Conservation (phyloP, 441 rosid species). For the Daphne laureola region DNA sequence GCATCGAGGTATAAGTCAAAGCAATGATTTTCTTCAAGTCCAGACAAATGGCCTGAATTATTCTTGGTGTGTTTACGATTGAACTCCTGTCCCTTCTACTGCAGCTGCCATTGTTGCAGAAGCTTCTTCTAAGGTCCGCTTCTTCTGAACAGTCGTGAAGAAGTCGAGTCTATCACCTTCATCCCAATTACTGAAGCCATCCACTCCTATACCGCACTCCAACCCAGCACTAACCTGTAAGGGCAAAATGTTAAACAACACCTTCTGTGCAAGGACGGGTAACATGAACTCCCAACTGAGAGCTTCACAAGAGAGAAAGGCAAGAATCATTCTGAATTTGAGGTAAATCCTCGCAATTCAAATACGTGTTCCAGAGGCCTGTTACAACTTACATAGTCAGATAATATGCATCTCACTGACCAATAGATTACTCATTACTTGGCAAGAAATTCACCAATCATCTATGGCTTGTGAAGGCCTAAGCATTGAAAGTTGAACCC, state of each 20-base stretch:
- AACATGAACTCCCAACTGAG: no score
- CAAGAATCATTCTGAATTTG: not conserved
- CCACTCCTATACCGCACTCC: conserved; percentile 80
- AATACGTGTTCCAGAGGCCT: not conserved
- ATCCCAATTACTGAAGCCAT: conserved; percentile 61
- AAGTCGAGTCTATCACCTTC: conserved; percentile 80
- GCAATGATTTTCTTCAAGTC: not conserved
- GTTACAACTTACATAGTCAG: no score
- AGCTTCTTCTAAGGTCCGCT: conserved; percentile 91
- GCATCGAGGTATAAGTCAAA: not conserved
- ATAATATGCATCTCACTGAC: no score
- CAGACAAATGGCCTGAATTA: not conserved
- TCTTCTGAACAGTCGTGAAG: conserved; percentile 63
- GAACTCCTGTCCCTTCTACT: conserved; percentile 50
- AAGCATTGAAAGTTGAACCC: no score
- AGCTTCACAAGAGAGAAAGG: conserved; percentile 7
- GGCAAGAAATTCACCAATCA: no score
- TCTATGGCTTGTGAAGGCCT: no score
- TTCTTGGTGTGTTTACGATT: conserved; percentile 18
- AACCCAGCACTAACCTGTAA: conserved; percentile 75
- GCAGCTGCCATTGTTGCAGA: conserved; percentile 93
- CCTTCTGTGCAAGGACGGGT: not conserved
- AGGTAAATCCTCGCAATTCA: not conserved
- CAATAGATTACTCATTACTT: no score
- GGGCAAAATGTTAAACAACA: not conserved